Conservation (phyloP, 208 protist species). For the Wallacemonas collosoma region DNA sequence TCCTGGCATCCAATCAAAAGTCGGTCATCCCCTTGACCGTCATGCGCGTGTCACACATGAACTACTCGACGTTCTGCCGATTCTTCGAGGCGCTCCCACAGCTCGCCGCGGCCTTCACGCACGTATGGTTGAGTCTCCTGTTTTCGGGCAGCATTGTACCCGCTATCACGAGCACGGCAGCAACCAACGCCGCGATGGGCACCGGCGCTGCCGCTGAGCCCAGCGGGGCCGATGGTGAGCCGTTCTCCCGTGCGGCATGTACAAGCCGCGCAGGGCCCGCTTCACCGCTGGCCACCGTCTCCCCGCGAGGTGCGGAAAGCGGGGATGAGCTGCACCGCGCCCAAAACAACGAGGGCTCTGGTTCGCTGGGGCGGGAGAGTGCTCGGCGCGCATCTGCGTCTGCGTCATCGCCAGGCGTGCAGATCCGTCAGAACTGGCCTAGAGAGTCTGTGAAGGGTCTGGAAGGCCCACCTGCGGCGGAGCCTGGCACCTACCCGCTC, state of each 20-base stretch:
- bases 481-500: conserved; percentile 35
- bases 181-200: neutral
- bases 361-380: neutral
- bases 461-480: neutral
- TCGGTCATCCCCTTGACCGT: conserved; percentile 68
- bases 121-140: conserved; percentile 74
- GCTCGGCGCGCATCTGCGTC: neutral
- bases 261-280: neutral
- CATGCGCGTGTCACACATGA: conserved; percentile 73
- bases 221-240: neutral
- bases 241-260: neutral
- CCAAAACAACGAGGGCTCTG: neutral
- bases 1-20: conserved; percentile 52
- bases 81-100: conserved; percentile 77
- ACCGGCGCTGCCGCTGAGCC: neutral
- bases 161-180: neutral
- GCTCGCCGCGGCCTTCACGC: conserved; percentile 63
- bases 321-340: neutral
- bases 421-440: conserved; percentile 3
- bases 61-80: conserved; percentile 49
- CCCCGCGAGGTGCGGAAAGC: neutral
- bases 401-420: neutral
- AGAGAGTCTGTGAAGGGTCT: neutral
- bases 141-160: conserved; percentile 21
- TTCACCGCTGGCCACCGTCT: neutral